Conservation (phyloP, 1,284 basidiomycete genomes). For the Tremellales sp. region DNA sequence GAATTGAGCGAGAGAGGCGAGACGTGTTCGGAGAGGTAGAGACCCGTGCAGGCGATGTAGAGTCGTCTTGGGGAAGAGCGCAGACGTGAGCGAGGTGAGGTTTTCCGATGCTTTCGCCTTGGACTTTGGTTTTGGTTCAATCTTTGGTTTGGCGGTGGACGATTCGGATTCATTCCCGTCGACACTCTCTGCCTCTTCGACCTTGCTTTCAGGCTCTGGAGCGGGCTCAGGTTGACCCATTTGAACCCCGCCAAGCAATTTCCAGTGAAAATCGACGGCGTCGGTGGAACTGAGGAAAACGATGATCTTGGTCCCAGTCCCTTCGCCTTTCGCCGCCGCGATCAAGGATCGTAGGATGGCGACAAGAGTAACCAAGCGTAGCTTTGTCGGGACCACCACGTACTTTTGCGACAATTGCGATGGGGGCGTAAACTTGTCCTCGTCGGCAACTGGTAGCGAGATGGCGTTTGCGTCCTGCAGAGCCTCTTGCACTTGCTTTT, state of each 20-base stretch:
- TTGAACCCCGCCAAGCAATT: constrained; percentile 61
- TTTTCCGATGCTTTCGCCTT: constrained; percentile 40
- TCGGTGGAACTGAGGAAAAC: constrained; percentile 97
- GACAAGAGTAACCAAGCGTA: constrained; percentile 84
- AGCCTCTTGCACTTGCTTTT: constrained; percentile 21
- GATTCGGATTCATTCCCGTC: constrained; percentile 29
- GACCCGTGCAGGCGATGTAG: constrained; percentile 95
- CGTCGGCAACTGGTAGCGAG: constrained; percentile 24
- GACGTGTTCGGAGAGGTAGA: constrained; percentile 73
- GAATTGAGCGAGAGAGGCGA: constrained; percentile 78
- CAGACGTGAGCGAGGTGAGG: constrained; percentile 59
- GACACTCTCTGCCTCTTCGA: constrained; percentile 27
- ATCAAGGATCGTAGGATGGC: constrained; percentile 76
- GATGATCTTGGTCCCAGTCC: constrained; percentile 60
- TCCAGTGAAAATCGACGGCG: constrained; percentile 96
- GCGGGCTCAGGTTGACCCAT: not conserved
- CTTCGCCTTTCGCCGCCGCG: constrained; percentile 47
- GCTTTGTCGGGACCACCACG: constrained; percentile 85
- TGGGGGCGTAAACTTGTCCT: constrained; percentile 81
- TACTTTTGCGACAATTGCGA: constrained; percentile 94
- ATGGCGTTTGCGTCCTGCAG: constrained; percentile 25
- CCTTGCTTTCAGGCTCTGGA: constrained; percentile 7
- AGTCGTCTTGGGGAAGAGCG: constrained; percentile 73
- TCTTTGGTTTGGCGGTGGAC: constrained; percentile 14
- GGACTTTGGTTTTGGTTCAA: constrained; percentile 16